Evolutionary conservation across 495 filamentous ascomycete species (phyloP), one percentile per base, ranked within the genome.

Genomic region (Annulohypoxylon stygium): DNA sequence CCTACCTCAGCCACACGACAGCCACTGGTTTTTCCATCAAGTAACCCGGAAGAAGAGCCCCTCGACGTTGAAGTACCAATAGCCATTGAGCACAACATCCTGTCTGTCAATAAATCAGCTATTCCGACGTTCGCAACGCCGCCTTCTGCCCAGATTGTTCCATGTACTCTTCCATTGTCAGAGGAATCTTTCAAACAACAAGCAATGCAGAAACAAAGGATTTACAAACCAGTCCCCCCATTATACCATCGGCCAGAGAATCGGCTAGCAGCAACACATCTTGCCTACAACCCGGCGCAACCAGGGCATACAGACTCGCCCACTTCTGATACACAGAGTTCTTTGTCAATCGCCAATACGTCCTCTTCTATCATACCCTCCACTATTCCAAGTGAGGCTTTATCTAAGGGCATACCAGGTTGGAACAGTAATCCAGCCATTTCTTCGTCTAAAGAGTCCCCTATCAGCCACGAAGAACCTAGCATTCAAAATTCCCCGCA

Each of bases 61-160:
- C 83, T 90, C 76, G 87, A 90, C 50, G 74, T 86, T 12, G 81
- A 83, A 75, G 77, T 87, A 4, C 88, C 88, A 25, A 79, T 79
- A 59, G 84, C 86, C 4, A 79, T 89, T 12, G 80, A 77, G 18
- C 79, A 84, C 37, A 45, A 43, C 23, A 39, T 78, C 7, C 63
- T 71, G 7, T 57, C 76, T 1, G 61, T 71, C 16, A 76, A 77
- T 55, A 76, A 59, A 39, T 54, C 55, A 10, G 71, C 70, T 18
- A 37, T 67, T 6, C 43, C 51, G 16, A 50, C 67, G 30, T 58
- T 69, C 7, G 69, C 77, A 12, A 83, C 81, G 9, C 81, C 83
- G 1, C 79, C 82, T 1, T 85, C 83, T 1, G 82, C 81, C 0
- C 83, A 84, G 43, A 25, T 84, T 55, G 80, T 84, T 3, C 81